phyloP scores from a whole-genome alignment of 164 flowering plant genomes.

The grape (Vitis vinifera) region ASM3070453v1 NC_081809.1:3503501-3504000 shows the following conservation, averaged over 20 bases:
- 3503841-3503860: slow-evolving; percentile 74
- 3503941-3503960: background rate
- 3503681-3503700: background rate
- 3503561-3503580: no score
- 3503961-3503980: slow-evolving; percentile 8
- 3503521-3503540: no score
- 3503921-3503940: slow-evolving; percentile 51
- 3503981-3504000: slow-evolving; percentile 44
- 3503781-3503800: slow-evolving; percentile 81
- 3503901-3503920: slow-evolving; percentile 84
- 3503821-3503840: slow-evolving; percentile 74
- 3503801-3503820: slow-evolving; percentile 73
- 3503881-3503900: slow-evolving; percentile 91
- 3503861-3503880: slow-evolving; percentile 67
- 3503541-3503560: no score
- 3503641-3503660: background rate
- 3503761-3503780: slow-evolving; percentile 47
- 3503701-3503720: background rate
- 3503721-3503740: background rate
- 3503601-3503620: no score
- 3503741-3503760: slow-evolving; percentile 2
- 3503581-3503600: no score
- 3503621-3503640: no score
- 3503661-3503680: background rate
- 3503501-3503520: no score